These are phyloP conservation scores for Boechera retrofracta DNA, from an alignment of 345 rosid species.

Conservation along the genomic window DNA sequence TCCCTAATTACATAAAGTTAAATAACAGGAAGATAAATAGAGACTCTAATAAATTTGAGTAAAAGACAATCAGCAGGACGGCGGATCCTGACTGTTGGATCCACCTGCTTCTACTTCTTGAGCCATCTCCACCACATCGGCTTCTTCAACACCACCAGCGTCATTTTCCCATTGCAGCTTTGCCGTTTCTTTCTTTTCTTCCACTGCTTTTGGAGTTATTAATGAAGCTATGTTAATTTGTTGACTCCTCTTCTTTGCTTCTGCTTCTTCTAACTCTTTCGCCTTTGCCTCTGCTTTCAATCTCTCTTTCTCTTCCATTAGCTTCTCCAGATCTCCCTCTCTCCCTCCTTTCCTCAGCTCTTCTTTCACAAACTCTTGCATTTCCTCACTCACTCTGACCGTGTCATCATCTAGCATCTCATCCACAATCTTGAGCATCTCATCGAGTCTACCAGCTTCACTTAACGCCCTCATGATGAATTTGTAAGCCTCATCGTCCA, in stretches of 20 bases:
- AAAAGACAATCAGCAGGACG: conserved; percentile 16
- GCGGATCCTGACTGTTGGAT: conserved; percentile 24
- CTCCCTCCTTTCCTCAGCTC: conserved; percentile 77
- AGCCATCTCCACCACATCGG: conserved; percentile 36
- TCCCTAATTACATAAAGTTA: conserved; percentile 30
- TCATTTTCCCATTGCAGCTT: conserved; percentile 53
- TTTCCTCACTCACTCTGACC: conserved; percentile 60
- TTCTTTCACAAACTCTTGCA: conserved; percentile 76
- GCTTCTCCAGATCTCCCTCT: conserved; percentile 74
- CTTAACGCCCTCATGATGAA: conserved; percentile 76
- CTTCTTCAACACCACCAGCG: conserved; percentile 42
- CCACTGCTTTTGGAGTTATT: conserved; percentile 53
- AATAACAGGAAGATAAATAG: conserved; percentile 11
- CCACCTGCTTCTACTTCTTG: conserved; percentile 39
- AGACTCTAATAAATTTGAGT: background rate
- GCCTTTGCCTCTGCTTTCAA: conserved; percentile 91
- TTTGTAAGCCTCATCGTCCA: conserved; percentile 75
- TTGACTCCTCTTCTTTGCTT: conserved; percentile 75
- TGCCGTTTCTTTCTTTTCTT: conserved; percentile 50
- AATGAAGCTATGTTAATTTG: conserved; percentile 58
- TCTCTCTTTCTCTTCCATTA: conserved; percentile 85
- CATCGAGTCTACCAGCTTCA: conserved; percentile 68
- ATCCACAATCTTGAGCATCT: conserved; percentile 76
- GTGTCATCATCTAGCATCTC: conserved; percentile 75
- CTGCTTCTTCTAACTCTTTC: conserved; percentile 69